phyloP scores from a whole-genome alignment of 176 grass and related monocot species.

The Zoysia japonica region DNA sequence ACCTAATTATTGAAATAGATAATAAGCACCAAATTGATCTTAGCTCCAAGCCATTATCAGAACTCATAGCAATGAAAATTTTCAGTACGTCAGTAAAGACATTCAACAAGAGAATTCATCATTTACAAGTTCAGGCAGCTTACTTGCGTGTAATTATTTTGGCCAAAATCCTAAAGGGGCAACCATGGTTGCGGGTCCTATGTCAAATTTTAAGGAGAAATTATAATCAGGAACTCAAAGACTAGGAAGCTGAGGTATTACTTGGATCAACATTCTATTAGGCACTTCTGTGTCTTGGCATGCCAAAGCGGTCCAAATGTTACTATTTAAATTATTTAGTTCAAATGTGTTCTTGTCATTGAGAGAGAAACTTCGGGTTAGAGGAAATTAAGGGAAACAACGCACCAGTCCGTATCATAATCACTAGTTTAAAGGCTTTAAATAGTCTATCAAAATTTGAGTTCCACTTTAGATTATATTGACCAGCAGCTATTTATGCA shows the following conservation, averaged over 20 bases:
- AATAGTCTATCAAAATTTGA: not conserved
- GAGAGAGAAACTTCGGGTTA: constrained; percentile 34
- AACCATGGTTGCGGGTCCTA: constrained; percentile 15
- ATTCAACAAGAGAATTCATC: not conserved
- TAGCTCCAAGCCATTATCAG: not conserved
- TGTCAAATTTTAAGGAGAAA: constrained; percentile 26
- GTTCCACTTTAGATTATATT: constrained; percentile 28
- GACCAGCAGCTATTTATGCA: not conserved
- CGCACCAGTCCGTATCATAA: not conserved
- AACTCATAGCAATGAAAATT: constrained; percentile 6
- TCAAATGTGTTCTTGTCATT: constrained; percentile 16
- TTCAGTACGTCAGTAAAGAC: not conserved
- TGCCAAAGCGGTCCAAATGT: constrained; percentile 40
- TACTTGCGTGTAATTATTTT: constrained; percentile 31
- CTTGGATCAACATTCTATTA: constrained; percentile 40
- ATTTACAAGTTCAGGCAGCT: constrained; percentile 29
- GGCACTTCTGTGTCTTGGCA: constrained; percentile 41
- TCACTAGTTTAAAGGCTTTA: constrained; percentile 6
- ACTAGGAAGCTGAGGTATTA: constrained; percentile 26
- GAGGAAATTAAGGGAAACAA: constrained; percentile 5
- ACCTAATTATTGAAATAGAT: constrained; percentile 54
- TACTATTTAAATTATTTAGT: constrained; percentile 35
- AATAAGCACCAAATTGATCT: constrained; percentile 28
- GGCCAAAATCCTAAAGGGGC: constrained; percentile 6
- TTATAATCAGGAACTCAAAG: constrained; percentile 17